Evolutionary conservation across 192 early-diverging fungal genomes (phyloP).

Genomic region (Haplosporangium gracile): DNA sequence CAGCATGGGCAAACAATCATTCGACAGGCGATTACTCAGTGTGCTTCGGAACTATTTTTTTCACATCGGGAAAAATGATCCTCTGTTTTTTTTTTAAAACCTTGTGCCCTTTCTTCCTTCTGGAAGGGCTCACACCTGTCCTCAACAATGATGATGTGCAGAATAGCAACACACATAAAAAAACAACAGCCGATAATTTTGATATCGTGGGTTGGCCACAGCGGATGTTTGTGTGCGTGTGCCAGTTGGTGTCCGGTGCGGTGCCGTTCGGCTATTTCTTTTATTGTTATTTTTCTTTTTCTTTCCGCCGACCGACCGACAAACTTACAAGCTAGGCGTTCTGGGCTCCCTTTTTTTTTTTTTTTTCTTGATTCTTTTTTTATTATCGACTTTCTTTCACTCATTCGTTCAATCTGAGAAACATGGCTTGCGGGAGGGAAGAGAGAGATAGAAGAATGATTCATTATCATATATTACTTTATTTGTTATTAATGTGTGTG

Average conservation of each 20-base stretch:
- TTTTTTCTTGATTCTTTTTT: neutral
- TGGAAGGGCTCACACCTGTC: neutral
- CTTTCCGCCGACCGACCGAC: neutral
- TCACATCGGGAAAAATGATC: neutral
- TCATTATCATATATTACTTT: neutral
- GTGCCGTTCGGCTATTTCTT: neutral
- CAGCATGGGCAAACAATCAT: neutral
- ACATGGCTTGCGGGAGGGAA: neutral
- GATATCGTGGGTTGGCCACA: conserved; percentile 1
- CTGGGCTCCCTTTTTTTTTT: neutral
- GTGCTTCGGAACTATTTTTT: conserved; percentile 1
- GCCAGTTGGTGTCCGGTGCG: no score
- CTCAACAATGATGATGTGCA: neutral
- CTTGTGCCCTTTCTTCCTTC: neutral
- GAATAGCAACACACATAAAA: neutral
- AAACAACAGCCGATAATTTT: neutral
- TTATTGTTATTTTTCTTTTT: neutral
- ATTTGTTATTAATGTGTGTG: neutral
- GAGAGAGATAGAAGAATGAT: no score
- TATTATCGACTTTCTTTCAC: neutral
- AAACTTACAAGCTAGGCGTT: neutral
- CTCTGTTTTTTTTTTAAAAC: neutral
- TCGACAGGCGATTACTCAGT: neutral
- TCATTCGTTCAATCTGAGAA: no score
- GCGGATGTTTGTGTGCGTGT: neutral